Base-by-base conservation (phyloP, 129 eudicot species). In the Scalesia atractyloides region DNA sequence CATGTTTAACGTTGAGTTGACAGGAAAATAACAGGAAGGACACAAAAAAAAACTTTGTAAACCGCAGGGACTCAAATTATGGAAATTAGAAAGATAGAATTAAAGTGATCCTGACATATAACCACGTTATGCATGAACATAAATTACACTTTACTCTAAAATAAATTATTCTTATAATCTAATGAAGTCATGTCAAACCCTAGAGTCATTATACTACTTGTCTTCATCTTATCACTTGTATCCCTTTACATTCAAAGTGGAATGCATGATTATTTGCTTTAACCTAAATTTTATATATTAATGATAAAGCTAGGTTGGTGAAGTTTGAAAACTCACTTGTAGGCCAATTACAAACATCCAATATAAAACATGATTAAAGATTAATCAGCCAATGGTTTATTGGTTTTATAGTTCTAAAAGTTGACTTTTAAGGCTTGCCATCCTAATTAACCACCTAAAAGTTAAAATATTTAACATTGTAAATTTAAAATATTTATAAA, bases 241-340 rank as follows among this genome's bases (percentile, higher is more conserved):
- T 4, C 34, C n/a, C 63, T 57, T 57, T 22, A n/a, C 63, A 58
- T 58, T 34, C 37, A 58, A 58, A 57, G 64, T 58, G 64, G 64
- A 24, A 58, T 58, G 39, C 5, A 24, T 58, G 39, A 58, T 58
- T 58, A 58, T 9, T 57, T 58, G 30, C 64, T 58, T 58, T 58
- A 58, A 58, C 64, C 5, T 58, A 22, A 24, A 58, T 11, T 30
- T 30, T 58, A 56, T 0, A 54, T 56, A 53, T 17, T 6, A 53
- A 41, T 41, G 46, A 41, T 41, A 54, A 54, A 54, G 61, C 61
- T 18, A 54, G 15, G 33, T 19, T 54, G 60, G 61, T 19, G 61
- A 20, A 16, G 22, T 16, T 52, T 52, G 58, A 52, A 50, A 50
- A 50, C 0, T 15, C 56, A 52, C 58, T 52, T 53, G 20, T 53